Evolutionary conservation across 352 stramenopile species (phyloP), one percentile per base, ranked within the genome.

Genomic region (Globisporangium alternatum): DNA sequence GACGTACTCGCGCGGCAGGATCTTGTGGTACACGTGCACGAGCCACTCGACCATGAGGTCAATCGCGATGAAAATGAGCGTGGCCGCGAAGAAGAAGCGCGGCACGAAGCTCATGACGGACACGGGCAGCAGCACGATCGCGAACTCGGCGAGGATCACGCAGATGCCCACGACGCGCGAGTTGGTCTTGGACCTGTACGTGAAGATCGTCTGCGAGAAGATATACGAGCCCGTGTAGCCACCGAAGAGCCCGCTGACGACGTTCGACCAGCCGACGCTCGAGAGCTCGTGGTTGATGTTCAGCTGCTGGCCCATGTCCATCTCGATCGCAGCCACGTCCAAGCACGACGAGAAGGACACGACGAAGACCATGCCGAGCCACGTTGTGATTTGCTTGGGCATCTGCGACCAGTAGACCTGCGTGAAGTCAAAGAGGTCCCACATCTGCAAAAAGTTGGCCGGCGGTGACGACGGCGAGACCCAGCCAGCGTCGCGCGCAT

Each of bases 171-270:
- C 94, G 52, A 96, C 81, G 17, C 93, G 78, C 37, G 86, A 95
- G 67, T 98, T 93, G 68, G 89, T 90, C 60, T 91, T 90, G 66
- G 93, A 97, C 7, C 92, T 84, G 72, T 95, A 98, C 22, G 96
- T 98, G 75, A 99, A 99, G 65, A 99, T 98, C 21, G 95, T 99
- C 81, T 99, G 97, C 35, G 84, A 98, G 75, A 99, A 99, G 65
- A 99, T 99, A 76, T 99, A 99, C 28, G 87, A 98, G 8, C 97
- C 97, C 12, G 97, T 99, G 80, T 99, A 99, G 53, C 97, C 97
- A 30, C 97, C 97, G 0, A 95, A 86, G 39, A 99, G 21, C 0
- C 97, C 97, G 54, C 88, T 98, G 5, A 99, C 73, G 15, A 99
- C 68, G 77, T 99, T 99, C 37, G 89, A 98, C 70, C 98, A 94